Percentiles rank a stretch among this genome's conserved stretches.
These are phyloP conservation scores for Coelastrella sp. DNA, from an alignment of 139 green algal genomes.

Conservation along the genomic window DNA sequence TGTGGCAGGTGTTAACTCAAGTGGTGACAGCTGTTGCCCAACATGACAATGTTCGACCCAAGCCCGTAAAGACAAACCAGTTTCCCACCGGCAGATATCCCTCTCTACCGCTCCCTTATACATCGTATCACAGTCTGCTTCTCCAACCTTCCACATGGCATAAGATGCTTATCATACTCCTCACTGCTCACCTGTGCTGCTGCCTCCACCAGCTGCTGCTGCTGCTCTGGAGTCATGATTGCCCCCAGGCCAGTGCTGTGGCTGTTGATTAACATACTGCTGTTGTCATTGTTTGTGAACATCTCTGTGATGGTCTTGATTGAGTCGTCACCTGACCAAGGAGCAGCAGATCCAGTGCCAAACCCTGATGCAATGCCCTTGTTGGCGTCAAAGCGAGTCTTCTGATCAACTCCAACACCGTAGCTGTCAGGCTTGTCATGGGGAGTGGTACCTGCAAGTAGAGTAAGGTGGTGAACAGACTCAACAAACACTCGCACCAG, in stretches of 20 bases:
- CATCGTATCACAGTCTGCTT: no score
- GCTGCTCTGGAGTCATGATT: not conserved
- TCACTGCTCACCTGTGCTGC: not conserved
- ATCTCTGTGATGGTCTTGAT: not conserved
- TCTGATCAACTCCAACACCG: not conserved
- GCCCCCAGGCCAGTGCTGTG: not conserved
- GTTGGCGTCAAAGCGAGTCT: slow-evolving; percentile 32
- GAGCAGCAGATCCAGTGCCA: slow-evolving; percentile 37
- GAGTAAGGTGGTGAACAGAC: no score
- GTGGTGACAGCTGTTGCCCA: no score
- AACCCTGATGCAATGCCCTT: slow-evolving; percentile 6
- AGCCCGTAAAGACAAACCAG: no score
- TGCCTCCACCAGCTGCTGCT: slow-evolving; percentile 6
- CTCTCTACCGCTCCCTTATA: not conserved
- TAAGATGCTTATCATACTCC: not conserved
- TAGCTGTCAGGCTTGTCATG: slow-evolving; percentile 44
- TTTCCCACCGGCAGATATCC: no score
- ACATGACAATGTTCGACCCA: no score
- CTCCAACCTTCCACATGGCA: no score
- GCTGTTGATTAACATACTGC: not conserved
- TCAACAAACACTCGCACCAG: no score
- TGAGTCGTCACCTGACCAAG: slow-evolving; percentile 5
- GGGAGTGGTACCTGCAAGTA: not conserved
- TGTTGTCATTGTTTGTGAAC: not conserved
- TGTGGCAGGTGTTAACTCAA: no score